These are phyloP conservation scores for Yarrowia hollandica DNA, from an alignment of 805 yeast genomes.

Conservation along the genomic window DNA sequence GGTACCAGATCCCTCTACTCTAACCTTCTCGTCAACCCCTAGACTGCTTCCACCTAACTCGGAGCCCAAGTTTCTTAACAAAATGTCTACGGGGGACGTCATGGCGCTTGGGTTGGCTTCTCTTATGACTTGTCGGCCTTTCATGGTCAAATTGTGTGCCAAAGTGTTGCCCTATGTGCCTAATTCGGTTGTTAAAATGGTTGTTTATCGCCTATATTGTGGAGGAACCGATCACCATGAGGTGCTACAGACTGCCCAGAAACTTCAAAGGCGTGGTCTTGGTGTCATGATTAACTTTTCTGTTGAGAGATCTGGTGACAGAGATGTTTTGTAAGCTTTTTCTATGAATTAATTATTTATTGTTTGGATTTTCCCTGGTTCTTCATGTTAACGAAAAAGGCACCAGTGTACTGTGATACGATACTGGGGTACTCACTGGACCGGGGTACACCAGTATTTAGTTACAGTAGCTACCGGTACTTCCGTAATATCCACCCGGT, in stretches of 20 bases:
- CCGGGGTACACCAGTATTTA: no score
- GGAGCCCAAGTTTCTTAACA: background rate
- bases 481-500: no score
- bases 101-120: slow-evolving; percentile 36
- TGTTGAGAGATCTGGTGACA: background rate
- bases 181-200: slow-evolving; percentile 60
- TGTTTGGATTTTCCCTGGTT: no score
- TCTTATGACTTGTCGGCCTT: slow-evolving; percentile 40
- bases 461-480: no score
- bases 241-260: slow-evolving; percentile 67
- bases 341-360: background rate
- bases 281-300: slow-evolving; percentile 60
- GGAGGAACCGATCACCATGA: slow-evolving; percentile 82
- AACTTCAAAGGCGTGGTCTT: slow-evolving; percentile 69
- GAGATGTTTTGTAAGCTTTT: no score
- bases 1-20: background rate
- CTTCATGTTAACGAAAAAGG: no score
- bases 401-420: no score
- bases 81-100: slow-evolving; percentile 6
- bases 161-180: slow-evolving; percentile 51
- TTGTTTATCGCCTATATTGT: slow-evolving; percentile 81
- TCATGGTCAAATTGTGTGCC: slow-evolving; percentile 39
- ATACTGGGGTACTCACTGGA: no score
- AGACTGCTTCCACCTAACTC: background rate
- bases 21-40: slow-evolving; percentile 1